Evolutionary conservation across 139 green algal genomes (phyloP).

Genomic region (Penium margaritaceum): DNA sequence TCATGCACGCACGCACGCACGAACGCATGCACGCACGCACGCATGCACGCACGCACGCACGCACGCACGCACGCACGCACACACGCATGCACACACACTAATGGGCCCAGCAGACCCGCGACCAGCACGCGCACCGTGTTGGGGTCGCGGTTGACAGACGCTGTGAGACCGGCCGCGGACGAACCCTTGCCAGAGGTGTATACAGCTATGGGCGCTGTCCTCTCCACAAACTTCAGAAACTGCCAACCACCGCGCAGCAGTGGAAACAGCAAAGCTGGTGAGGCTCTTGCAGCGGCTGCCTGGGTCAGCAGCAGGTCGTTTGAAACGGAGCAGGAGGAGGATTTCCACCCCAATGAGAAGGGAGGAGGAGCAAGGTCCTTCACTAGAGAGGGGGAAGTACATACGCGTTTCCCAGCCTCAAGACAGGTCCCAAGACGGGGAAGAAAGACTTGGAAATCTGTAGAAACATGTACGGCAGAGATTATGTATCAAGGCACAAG

Average conservation of each 20-base stretch:
- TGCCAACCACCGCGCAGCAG: neutral
- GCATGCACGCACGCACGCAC: neutral
- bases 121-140: constrained; percentile 48
- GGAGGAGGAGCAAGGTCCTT: too few relatives aligned
- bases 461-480: too few relatives aligned
- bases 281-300: constrained; percentile 5
- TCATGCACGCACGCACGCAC: too few relatives aligned
- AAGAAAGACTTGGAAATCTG: too few relatives aligned
- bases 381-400: too few relatives aligned
- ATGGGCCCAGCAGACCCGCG: neutral
- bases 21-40: neutral
- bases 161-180: constrained; percentile 89
- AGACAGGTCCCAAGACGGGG: too few relatives aligned
- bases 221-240: constrained; percentile 62
- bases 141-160: constrained; percentile 72
- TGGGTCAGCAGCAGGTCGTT: neutral
- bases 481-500: too few relatives aligned
- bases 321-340: too few relatives aligned
- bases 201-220: constrained; percentile 65
- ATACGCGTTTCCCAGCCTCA: too few relatives aligned
- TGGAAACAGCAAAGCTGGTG: neutral
- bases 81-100: neutral
- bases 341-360: too few relatives aligned
- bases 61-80: neutral
- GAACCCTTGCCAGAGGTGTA: constrained; percentile 96